Base-by-base conservation (phyloP, 2,329 filamentous ascomycete genomes). In the Trichoderma pleuroti region DNA sequence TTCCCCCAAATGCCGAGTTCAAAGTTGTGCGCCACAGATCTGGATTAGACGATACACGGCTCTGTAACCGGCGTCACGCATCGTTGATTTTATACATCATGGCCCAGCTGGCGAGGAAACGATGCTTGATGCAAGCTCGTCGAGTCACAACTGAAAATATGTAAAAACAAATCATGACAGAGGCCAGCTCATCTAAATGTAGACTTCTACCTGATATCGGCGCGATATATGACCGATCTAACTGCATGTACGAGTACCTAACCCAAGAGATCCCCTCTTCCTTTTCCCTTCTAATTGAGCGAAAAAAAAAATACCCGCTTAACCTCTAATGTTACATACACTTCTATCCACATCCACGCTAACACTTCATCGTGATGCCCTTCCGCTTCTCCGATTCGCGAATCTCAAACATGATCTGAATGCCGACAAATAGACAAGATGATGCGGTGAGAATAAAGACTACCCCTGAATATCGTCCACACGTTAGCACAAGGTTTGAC, bases 321-420 rank as follows among this genome's bases (percentile, higher is more conserved):
- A 61, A 60, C 39, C 18, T 61, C 56, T 61, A 68, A 52, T 61
- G 28, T 34, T 68, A 32, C 21, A 34, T 9, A 24, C 24, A 28
- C n/a, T 59, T 70, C 21, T 70, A 56, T 52, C 57, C 9, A 34
- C 18, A 49, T 46, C 10, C 42, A n/a, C 36, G 26, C 73, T 80
- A 97, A 80, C 93, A 98, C 82, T 93, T 97, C 80, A 98, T 80
- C 75, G 88, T 86, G 71, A 98, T 91, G 0, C 96, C 96, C 75
- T 88, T 89, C 76, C 95, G 87, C 81, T 90, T 88, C 84, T 99
- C 96, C 54, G 87, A 86, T 83, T 98, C 93, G 66, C 96, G 86
- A 75, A 97, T 87, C 84, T 99, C 96, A 83, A 98, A 98, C 96
- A 99, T 99, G 77, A 98, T 84, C 82, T 98, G 95, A 54, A 92